Base-by-base conservation (phyloP, 257 asterid species). In the Rubia yunnanensis region DNA sequence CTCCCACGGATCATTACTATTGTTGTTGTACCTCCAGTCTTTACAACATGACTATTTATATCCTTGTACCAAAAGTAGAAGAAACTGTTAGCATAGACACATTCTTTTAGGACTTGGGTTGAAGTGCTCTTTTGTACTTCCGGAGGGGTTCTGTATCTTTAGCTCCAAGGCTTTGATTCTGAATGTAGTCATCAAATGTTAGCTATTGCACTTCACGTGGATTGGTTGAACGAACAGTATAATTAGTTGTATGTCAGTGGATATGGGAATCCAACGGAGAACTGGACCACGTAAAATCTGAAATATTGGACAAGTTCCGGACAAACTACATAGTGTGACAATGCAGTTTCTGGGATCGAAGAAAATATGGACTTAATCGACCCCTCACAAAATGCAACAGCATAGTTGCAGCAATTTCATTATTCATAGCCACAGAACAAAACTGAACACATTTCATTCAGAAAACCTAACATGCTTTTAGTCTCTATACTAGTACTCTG, bases 21-120 rank as follows among this genome's bases (percentile, higher is more conserved):
- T 34, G 23, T 4, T 64, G 57, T 20, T 50, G 58, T 54, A 49
- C 54, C 10, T 38, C 36, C 5, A 27, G 27, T 44, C 35, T 44
- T 56, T 64, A 61, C 55, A 64, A 44, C 17, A 35, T 8, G 24
- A 58, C 46, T 50, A 30, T 13, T 20, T 13, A 23, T 15, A n/a
- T 36, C 64, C 64, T n/a, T 34, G 46, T 46, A 32, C 10, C 17
- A 10, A 9, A 69, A 20, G 10, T 64, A 63, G 48, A 52, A 52
- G 63, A 30, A n/a, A 14, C 30, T 22, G 18, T 23, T 59, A 48
- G 61, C 50, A 15, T 61, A 52, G 68, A 11, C 26, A 8, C 27
- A 34, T 59, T 50, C 32, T 48, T 60, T 32, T 62, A 62, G 74
- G 68, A 11, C 27, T 61, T 61, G 35, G 63, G 28, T 18, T 34